Base-by-base conservation (phyloP, 169 alveolate species). In the Plasmodium sp. region DNA sequence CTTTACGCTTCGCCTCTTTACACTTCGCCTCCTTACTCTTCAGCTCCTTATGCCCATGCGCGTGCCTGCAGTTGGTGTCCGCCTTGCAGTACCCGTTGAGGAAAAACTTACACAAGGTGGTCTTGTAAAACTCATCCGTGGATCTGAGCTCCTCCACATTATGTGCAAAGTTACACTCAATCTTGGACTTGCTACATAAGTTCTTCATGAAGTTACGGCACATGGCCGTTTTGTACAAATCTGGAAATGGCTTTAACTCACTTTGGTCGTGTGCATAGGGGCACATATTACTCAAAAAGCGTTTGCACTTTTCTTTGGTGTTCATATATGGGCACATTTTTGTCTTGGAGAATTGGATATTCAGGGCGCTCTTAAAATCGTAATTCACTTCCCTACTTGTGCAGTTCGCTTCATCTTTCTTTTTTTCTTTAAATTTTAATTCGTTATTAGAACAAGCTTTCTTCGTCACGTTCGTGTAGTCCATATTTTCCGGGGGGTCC, bases 251-350 rank as follows among this genome's bases (percentile, higher is more conserved):
- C 62, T 92, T 92, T 33, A 92, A 43, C 58, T 92, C 95, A 73
- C 92, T 92, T 92, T 92, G 54, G 77, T 92, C 95, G 82, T 92
- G 95, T 34, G 95, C 95, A 81, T 92, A 92, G 31, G 95, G 95
- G 33, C 95, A 92, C 95, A 81, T 92, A 82, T 79, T 92, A 73
- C 75, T 92, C 10, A 91, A 92, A 92, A 92, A 92, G 39, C 95
- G 56, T 92, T 92, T 92, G 79, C 95, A 92, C 77, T 92, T 92
- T 72, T 92, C 95, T 92, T 82, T 92, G 16, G 95, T 92, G 36
- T 92, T 92, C 95, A 92, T 92, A 71, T 92, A 92, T 81, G 95
- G 95, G 58, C 95, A 92, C 95, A 92, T 92, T 79, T 92, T 92
- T 33, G 95, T 92, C 79, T 92, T 92, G 51, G 92, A 92, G 56